phyloP scores from a whole-genome alignment of 768 basidiomycete genomes.

The Lactarius tabidus region DNA sequence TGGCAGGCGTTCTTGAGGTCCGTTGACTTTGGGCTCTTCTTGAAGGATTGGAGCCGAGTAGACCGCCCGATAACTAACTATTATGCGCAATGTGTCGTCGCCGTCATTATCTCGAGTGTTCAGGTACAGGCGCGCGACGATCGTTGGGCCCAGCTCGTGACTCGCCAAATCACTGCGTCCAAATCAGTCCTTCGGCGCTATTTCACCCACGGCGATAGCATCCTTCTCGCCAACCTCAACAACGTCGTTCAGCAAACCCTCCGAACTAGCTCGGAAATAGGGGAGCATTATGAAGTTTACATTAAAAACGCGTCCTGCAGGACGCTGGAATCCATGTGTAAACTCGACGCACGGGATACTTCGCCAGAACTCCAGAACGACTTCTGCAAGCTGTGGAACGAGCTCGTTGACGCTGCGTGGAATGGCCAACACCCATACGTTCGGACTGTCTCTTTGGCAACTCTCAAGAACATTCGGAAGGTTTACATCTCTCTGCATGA shows the following conservation, averaged over 20 bases:
- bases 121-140: neutral
- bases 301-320: neutral
- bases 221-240: conserved; percentile 2
- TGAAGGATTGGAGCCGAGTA: neutral
- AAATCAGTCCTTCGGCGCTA: neutral
- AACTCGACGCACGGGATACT: neutral
- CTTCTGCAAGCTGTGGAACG: conserved; percentile 10
- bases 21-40: neutral
- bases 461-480: conserved; percentile 12
- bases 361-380: conserved; percentile 1
- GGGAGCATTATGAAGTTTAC: neutral
- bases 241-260: neutral
- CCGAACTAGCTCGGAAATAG: neutral
- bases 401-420: neutral
- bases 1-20: neutral
- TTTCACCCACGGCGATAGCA: neutral
- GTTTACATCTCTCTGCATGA: conserved; percentile 1
- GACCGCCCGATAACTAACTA: neutral
- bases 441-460: neutral
- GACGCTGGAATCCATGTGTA: neutral
- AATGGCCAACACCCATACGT: neutral
- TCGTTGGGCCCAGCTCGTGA: neutral
- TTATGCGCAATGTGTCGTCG: neutral
- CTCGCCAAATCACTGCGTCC: neutral
- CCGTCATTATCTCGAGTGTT: neutral